Conservation (phyloP, 345 rosid genomes). For the Euclidium syriacum region DNA sequence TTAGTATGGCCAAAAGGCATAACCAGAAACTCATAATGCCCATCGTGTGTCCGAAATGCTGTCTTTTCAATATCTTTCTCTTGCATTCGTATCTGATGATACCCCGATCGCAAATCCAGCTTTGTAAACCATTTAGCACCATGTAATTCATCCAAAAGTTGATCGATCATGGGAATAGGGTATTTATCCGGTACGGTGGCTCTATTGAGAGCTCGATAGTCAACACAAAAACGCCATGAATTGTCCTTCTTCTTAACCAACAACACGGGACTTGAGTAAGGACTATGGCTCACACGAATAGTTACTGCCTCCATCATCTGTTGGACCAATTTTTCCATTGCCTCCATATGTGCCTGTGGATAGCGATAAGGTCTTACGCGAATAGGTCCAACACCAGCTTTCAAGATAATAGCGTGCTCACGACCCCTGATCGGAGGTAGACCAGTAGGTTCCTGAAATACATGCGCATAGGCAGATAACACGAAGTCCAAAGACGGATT, state of each 20-base stretch:
- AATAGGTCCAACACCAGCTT: accelerated
- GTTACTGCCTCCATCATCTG: not conserved
- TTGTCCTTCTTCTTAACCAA: not conserved
- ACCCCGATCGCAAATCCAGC: not conserved
- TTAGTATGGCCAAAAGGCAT: not conserved
- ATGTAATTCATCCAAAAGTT: not conserved
- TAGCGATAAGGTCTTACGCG: not conserved
- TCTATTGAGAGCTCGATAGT: not conserved
- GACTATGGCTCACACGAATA: accelerated
- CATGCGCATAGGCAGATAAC: not conserved
- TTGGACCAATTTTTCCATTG: not conserved
- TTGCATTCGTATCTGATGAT: not conserved
- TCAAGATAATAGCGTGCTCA: not conserved
- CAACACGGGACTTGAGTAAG: not conserved
- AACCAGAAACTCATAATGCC: not conserved
- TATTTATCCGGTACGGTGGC: not conserved
- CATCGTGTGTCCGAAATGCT: not conserved
- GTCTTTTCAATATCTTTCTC: not conserved
- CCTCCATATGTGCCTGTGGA: not conserved
- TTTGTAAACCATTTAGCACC: not conserved
- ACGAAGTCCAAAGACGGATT: no score
- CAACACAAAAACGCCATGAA: not conserved
- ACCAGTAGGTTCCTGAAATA: not conserved
- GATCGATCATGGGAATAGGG: not conserved
- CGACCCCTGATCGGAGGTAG: not conserved